These are phyloP conservation scores for Triadica sebifera DNA, from an alignment of 345 rosid genomes.

Conservation along the genomic window DNA sequence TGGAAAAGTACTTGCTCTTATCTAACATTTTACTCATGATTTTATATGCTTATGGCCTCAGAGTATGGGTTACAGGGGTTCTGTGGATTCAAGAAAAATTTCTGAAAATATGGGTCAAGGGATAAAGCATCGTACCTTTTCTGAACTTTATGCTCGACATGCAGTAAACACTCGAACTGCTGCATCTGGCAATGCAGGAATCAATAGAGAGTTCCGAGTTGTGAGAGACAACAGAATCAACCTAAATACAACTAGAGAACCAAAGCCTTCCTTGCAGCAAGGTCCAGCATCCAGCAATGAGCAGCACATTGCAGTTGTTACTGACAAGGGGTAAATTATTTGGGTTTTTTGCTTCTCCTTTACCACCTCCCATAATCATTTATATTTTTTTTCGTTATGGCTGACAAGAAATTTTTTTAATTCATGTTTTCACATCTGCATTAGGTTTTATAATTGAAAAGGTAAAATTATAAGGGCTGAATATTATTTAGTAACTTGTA, in stretches of 20 bases:
- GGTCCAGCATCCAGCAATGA: slow-evolving; percentile 33
- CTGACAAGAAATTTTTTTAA: background rate
- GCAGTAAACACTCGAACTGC: slow-evolving; percentile 43
- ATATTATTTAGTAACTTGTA: background rate
- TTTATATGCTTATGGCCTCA: slow-evolving; percentile 37
- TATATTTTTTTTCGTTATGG: background rate
- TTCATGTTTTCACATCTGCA: background rate
- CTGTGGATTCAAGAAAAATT: slow-evolving; percentile 38
- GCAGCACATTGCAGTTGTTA: slow-evolving; percentile 23
- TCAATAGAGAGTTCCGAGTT: slow-evolving; percentile 47
- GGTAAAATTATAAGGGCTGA: background rate
- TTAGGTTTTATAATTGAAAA: background rate
- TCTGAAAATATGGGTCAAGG: slow-evolving; percentile 37
- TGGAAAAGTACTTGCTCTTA: background rate
- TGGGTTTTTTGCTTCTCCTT: background rate
- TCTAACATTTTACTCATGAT: slow-evolving; percentile 21
- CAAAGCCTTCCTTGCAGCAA: slow-evolving; percentile 38
- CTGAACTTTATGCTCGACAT: slow-evolving; percentile 46
- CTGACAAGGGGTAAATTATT: slow-evolving; percentile 52
- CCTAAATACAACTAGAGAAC: slow-evolving; percentile 41
- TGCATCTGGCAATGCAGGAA: slow-evolving; percentile 47
- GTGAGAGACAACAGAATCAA: slow-evolving; percentile 76
- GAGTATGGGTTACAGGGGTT: slow-evolving; percentile 39
- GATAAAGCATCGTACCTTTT: slow-evolving; percentile 26
- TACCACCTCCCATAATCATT: background rate